Percentiles rank a stretch among this genome's conserved stretches.
These are phyloP conservation scores for Epicoccum sorghinum DNA, from an alignment of 2,329 filamentous ascomycete genomes.

Conservation along the genomic window DNA sequence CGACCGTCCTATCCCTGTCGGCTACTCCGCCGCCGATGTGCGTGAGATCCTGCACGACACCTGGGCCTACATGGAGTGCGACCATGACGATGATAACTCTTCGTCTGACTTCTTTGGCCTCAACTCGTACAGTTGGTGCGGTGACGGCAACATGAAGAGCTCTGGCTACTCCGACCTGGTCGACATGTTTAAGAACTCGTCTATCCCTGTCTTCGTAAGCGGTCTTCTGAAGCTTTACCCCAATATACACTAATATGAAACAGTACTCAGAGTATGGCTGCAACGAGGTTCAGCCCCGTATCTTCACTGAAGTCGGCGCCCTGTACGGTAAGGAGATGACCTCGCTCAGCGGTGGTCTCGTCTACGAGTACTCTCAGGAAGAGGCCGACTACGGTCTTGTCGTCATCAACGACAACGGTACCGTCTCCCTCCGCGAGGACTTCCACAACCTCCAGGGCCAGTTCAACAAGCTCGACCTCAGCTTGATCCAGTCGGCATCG, in stretches of 20 bases:
- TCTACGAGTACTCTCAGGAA: slow-evolving; percentile 82
- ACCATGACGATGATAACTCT: slow-evolving; percentile 62
- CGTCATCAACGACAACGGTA: slow-evolving; percentile 51
- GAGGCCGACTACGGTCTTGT: slow-evolving; percentile 62
- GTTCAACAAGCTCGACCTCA: slow-evolving; percentile 76
- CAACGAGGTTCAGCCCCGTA: slow-evolving; percentile 67
- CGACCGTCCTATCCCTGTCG: slow-evolving; percentile 66
- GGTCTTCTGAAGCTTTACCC: neutral
- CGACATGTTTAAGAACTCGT: slow-evolving; percentile 66
- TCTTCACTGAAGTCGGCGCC: slow-evolving; percentile 75
- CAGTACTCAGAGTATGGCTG: slow-evolving; percentile 79
- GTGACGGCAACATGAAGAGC: slow-evolving; percentile 66
- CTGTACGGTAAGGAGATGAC: slow-evolving; percentile 77
- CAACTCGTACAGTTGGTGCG: slow-evolving; percentile 78
- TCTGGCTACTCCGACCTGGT: slow-evolving; percentile 68
- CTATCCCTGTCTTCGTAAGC: slow-evolving; percentile 71
- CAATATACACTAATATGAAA: neutral
- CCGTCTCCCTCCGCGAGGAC: slow-evolving; percentile 52
- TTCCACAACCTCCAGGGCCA: slow-evolving; percentile 74
- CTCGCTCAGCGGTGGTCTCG: slow-evolving; percentile 75
- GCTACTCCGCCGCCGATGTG: slow-evolving; percentile 77
- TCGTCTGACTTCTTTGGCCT: slow-evolving; percentile 77
- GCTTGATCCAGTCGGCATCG: slow-evolving; percentile 66
- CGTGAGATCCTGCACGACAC: slow-evolving; percentile 74
- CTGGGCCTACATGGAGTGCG: slow-evolving; percentile 77